Percentiles rank a stretch among this genome's conserved stretches.
Conservation (phyloP, 2,329 filamentous ascomycete species). For the Penicillium sp. region DNA sequence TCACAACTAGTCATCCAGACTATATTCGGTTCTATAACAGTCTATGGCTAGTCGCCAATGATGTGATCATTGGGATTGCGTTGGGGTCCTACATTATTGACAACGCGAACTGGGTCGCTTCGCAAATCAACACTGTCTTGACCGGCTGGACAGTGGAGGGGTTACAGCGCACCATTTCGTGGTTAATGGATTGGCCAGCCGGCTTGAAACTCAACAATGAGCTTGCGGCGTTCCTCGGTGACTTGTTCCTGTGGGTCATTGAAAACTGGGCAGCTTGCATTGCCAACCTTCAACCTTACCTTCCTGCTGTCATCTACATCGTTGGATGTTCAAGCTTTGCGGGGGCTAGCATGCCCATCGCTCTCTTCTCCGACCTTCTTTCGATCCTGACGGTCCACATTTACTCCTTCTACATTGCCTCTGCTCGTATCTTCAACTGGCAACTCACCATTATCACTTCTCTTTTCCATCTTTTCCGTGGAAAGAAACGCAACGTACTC, state of each 20-base stretch:
- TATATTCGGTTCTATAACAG: slow-evolving; percentile 99
- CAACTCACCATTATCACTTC: slow-evolving; percentile 95
- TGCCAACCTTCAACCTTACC: slow-evolving; percentile 69
- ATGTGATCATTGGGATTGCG: slow-evolving; percentile 97
- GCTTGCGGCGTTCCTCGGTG: slow-evolving; percentile 87
- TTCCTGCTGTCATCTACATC: slow-evolving; percentile 87
- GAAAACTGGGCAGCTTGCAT: slow-evolving; percentile 95
- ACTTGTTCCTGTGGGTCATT: slow-evolving; percentile 97
- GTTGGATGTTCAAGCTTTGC: slow-evolving; percentile 94
- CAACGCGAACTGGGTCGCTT: slow-evolving; percentile 80
- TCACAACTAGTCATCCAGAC: slow-evolving; percentile 91
- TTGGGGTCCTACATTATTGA: slow-evolving; percentile 96
- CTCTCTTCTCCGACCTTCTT: slow-evolving; percentile 89
- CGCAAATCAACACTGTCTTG: slow-evolving; percentile 73
- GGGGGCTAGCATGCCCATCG: slow-evolving; percentile 94
- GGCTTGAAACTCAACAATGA: slow-evolving; percentile 94
- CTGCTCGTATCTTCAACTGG: slow-evolving; percentile 97
- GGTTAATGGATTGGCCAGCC: slow-evolving; percentile 94
- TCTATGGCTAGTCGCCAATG: slow-evolving; percentile 96
- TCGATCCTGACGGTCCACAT: slow-evolving; percentile 93
- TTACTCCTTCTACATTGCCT: slow-evolving; percentile 96
- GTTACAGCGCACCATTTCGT: slow-evolving; percentile 82
- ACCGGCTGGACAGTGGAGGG: slow-evolving; percentile 84
- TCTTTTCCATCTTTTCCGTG: slow-evolving; percentile 96
- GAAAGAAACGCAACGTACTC: slow-evolving; percentile 95